Base-by-base conservation (phyloP, 305 asterid genomes). In the Fraxinus ornus region DNA sequence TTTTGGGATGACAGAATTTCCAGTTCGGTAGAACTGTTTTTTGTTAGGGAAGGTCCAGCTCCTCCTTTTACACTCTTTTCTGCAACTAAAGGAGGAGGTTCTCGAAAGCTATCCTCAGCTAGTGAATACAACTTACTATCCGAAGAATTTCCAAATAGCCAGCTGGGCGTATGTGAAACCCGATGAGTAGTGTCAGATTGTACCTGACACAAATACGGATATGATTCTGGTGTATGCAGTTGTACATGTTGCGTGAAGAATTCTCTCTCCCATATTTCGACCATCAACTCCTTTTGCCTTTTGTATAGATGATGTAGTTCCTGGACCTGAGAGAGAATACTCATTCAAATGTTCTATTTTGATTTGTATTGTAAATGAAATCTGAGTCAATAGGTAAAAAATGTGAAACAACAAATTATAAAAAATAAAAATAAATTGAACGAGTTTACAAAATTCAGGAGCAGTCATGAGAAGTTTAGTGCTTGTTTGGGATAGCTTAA, bases 251-350 rank as follows among this genome's bases (percentile, higher is more conserved):
- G 87, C 37, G 49, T 57, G 52, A 79, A 78, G 82, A 73, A 79
- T 75, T 84, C 85, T 80, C 89, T 83, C 88, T 79, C 79, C 86
- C 88, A 85, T 80, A 83, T 78, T 76, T 90, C 94, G 75, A 84
- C 88, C 93, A 89, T 91, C 84, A 94, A 82, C 79, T 90, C 97
- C 83, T 81, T 94, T 57, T 93, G 98, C 80, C 92, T 90, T 85
- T 84, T 68, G 81, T 91, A 88, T 81, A 94, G 44, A 72, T 91
- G 92, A 84, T 94, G 98, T 33, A 94, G 89, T 83, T 94, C 98
- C 84, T 87, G 90, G 82, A 93, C 94, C 98, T 94, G 85, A 52
- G 78, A 84, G 83, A 78, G 49, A 66, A 86, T 32, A 37, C 78
- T 55, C 78, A 19, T 28, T 70, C 75, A 28, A 70, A 70, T 17